phyloP scores from a whole-genome alignment of 2,329 filamentous ascomycete genomes.

The Colletotrichum abscissum region DNA sequence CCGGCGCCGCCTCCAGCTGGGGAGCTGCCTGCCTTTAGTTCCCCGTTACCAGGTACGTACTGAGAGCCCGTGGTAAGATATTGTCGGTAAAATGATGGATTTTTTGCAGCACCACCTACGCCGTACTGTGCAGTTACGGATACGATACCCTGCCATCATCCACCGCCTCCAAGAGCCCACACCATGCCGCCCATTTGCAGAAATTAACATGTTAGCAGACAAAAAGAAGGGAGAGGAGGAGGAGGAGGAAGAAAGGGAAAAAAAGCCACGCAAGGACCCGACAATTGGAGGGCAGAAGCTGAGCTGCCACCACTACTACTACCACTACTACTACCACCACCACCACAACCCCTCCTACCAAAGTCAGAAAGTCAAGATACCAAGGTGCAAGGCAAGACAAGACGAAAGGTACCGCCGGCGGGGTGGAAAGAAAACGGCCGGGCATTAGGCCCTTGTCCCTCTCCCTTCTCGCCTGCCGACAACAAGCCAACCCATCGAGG shows the following conservation, averaged over 20 bases:
- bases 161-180: background rate
- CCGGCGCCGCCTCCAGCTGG: background rate
- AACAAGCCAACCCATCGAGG: background rate
- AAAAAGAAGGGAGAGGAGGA: background rate
- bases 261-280: background rate
- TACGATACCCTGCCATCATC: background rate
- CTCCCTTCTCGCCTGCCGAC: background rate
- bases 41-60: background rate
- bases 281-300: background rate
- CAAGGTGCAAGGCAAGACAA: background rate
- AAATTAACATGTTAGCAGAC: background rate
- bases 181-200: background rate
- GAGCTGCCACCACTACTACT: background rate
- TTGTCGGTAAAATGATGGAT: background rate
- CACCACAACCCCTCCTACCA: background rate
- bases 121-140: background rate
- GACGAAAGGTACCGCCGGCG: background rate
- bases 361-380: background rate
- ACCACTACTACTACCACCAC: no score
- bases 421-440: slow-evolving; percentile 14
- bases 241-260: background rate
- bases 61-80: background rate
- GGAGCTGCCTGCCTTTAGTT: background rate
- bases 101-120: background rate
- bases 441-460: slow-evolving; percentile 15